These are phyloP conservation scores for Pseudocercospora ulei DNA, from an alignment of 2,329 filamentous ascomycete genomes.

Conservation along the genomic window DNA sequence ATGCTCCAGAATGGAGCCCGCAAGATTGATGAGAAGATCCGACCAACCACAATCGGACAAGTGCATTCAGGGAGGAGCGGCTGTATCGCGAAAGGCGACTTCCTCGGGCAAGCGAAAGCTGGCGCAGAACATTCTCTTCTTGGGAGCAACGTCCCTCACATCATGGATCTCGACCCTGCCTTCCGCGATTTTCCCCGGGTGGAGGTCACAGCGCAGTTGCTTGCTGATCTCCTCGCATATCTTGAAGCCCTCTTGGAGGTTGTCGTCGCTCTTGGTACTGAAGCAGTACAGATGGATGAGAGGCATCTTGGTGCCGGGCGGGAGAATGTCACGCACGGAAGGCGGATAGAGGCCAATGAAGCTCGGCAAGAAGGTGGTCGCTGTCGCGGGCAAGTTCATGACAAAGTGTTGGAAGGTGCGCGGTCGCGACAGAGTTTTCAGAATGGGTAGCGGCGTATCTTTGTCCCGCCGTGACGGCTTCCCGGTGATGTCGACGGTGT, in stretches of 20 bases:
- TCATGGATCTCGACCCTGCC: conserved; percentile 49
- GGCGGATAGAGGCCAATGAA: conserved; percentile 68
- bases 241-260: conserved; percentile 49
- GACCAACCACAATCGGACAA: conserved; percentile 30
- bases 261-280: conserved; percentile 67
- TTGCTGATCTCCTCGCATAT: conserved; percentile 58
- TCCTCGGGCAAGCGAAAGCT: conserved; percentile 75
- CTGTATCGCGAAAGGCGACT: conserved; percentile 49
- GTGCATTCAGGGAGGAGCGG: not conserved
- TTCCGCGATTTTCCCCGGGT: conserved; percentile 45
- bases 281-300: conserved; percentile 95
- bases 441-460: conserved; percentile 28
- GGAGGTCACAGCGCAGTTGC: conserved; percentile 52
- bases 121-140: conserved; percentile 94
- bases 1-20: conserved; percentile 30
- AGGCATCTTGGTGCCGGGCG: conserved; percentile 48
- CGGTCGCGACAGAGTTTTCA: conserved; percentile 48
- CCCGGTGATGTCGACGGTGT: conserved; percentile 39
- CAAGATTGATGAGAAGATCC: conserved; percentile 38
- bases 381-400: conserved; percentile 91
- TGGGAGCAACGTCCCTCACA: conserved; percentile 80
- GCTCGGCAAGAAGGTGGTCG: conserved; percentile 67
- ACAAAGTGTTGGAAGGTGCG: conserved; percentile 82
- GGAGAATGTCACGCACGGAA: conserved; percentile 22
- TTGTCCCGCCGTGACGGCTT: conserved; percentile 31